phyloP scores from a whole-genome alignment of 1,284 basidiomycete genomes.

The Cutaneotrichosporon dermatis region DNA sequence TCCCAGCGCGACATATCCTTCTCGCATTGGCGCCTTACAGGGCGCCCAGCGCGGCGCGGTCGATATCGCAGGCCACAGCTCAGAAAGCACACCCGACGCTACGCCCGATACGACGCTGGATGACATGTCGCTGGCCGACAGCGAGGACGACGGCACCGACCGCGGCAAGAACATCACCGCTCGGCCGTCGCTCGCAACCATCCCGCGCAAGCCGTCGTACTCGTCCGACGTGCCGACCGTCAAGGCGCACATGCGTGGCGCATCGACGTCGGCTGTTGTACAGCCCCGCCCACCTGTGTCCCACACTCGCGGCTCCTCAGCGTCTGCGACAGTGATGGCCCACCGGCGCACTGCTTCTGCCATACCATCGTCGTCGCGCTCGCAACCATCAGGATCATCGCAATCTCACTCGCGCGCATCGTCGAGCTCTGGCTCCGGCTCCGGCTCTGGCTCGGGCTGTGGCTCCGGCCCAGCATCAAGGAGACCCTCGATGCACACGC shows the following conservation, averaged over 20 bases:
- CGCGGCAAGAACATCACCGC: background rate
- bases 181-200: background rate
- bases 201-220: conserved; percentile 1
- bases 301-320: background rate
- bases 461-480: too few relatives aligned
- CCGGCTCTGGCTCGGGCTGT: too few relatives aligned
- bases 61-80: background rate
- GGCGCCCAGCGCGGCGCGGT: background rate
- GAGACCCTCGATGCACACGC: too few relatives aligned
- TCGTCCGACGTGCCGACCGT: conserved; percentile 3
- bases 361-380: background rate
- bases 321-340: background rate
- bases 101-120: background rate
- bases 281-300: too few relatives aligned
- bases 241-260: background rate
- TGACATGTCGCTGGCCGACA: background rate
- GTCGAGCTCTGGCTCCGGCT: too few relatives aligned
- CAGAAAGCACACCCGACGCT: background rate
- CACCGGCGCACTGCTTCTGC: background rate
- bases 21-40: background rate
- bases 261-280: background rate
- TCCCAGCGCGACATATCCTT: background rate
- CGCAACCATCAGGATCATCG: too few relatives aligned
- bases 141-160: background rate
- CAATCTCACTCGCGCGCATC: background rate